Evolutionary conservation across 768 basidiomycete genomes (phyloP).

Genomic region (Leccinellum rugosiceps): DNA sequence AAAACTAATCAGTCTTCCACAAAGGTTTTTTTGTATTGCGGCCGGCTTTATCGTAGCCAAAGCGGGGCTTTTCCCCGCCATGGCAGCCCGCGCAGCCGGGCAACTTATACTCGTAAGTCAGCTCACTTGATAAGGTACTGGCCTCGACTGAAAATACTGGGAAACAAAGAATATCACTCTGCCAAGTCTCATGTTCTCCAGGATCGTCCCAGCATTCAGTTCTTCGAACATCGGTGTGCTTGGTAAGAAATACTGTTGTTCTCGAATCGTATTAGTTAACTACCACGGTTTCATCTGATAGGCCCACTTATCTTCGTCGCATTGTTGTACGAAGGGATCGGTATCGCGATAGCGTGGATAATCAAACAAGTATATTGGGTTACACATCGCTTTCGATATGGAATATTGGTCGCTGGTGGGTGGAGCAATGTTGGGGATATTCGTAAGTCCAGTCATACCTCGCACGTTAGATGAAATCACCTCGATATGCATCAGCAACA

Average conservation of each 20-base stretch:
- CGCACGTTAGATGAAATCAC: neutral
- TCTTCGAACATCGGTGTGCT: conserved; percentile 52
- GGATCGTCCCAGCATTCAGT: conserved; percentile 65
- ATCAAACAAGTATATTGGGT: conserved; percentile 69
- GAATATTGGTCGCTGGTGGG: conserved; percentile 63
- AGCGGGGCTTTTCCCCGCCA: conserved; percentile 54
- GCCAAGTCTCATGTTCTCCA: conserved; percentile 68
- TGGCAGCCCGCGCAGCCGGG: conserved; percentile 57
- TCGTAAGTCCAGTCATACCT: conserved; percentile 39
- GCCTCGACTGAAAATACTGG: neutral
- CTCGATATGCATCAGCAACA: conserved; percentile 43
- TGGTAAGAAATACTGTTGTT: conserved; percentile 42
- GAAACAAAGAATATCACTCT: conserved; percentile 48
- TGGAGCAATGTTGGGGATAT: conserved; percentile 73
- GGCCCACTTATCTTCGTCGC: conserved; percentile 65
- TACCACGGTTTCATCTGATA: conserved; percentile 23
- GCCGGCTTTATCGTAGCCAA: conserved; percentile 59
- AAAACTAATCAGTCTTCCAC: conserved; percentile 2
- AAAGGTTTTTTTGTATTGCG: conserved; percentile 51
- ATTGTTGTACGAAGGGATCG: conserved; percentile 54
- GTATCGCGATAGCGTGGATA: conserved; percentile 51
- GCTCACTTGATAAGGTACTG: neutral
- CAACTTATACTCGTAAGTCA: conserved; percentile 51
- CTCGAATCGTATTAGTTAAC: neutral
- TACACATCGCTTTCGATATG: conserved; percentile 71